These are phyloP conservation scores for Williopsis jadinii DNA, from an alignment of 1,139 yeast species.

Conservation along the genomic window DNA sequence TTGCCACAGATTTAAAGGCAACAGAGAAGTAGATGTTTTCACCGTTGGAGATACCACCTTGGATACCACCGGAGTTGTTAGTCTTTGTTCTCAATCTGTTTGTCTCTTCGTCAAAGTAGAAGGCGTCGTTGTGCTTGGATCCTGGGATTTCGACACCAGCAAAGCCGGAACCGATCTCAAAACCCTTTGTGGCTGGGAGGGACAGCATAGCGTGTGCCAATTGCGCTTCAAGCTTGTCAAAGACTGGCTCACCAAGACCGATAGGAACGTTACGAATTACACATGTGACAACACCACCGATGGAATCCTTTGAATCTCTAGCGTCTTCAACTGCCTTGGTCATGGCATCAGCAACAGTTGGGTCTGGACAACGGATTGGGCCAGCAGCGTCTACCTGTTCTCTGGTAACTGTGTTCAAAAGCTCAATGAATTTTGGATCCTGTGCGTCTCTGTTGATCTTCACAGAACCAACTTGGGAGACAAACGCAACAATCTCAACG, in stretches of 20 bases:
- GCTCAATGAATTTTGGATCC: conserved; percentile 54
- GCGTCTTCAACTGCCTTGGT: conserved; percentile 79
- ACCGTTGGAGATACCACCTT: conserved; percentile 97
- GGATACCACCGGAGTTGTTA: conserved; percentile 94
- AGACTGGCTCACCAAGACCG: conserved; percentile 96
- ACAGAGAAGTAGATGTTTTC: conserved; percentile 90
- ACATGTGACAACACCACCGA: conserved; percentile 97
- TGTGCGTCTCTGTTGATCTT: conserved; percentile 69
- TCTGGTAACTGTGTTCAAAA: conserved; percentile 72
- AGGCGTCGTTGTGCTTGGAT: conserved; percentile 88
- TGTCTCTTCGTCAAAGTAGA: conserved; percentile 47
- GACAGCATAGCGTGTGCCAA: conserved; percentile 98
- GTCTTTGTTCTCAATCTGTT: conserved; percentile 74
- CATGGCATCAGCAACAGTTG: conserved; percentile 67
- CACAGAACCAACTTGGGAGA: conserved; percentile 78
- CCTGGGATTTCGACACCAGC: conserved; percentile 87
- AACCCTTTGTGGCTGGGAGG: conserved; percentile 95
- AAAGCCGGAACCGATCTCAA: conserved; percentile 95
- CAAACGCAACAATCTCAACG: conserved; percentile 95
- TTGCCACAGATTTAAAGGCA: conserved; percentile 97
- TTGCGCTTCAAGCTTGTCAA: conserved; percentile 90
- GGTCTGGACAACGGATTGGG: conserved; percentile 92
- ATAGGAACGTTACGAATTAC: conserved; percentile 89
- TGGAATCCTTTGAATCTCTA: conserved; percentile 84
- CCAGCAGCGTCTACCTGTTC: conserved; percentile 83